phyloP scores from a whole-genome alignment of 106 monocot species.

The Dendrobium officinale region DNA sequence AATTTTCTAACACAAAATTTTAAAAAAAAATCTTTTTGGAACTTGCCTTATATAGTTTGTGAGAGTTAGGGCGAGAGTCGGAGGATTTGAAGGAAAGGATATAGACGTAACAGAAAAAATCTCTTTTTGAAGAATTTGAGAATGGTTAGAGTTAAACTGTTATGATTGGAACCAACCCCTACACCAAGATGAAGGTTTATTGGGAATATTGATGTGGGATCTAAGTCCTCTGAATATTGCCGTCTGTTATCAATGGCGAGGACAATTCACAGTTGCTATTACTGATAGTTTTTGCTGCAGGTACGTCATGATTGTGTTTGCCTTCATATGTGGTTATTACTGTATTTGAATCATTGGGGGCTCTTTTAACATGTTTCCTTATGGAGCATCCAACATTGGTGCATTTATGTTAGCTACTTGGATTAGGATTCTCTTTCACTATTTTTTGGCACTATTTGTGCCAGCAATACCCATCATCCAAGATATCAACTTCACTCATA shows the following conservation, averaged over 20 bases:
- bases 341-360: constrained; percentile 90
- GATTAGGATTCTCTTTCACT: constrained; percentile 97
- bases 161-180: constrained; percentile 37
- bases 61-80: too few relatives aligned
- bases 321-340: constrained; percentile 98
- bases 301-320: constrained; percentile 97
- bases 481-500: constrained; percentile 93
- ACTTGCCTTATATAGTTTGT: too few relatives aligned
- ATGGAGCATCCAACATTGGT: constrained; percentile 81
- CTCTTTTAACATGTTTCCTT: constrained; percentile 93
- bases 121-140: too few relatives aligned
- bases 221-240: constrained; percentile 21
- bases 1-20: too few relatives aligned
- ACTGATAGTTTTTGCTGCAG: constrained; percentile 47
- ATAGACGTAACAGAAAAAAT: too few relatives aligned
- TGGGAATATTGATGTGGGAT: constrained; percentile 24
- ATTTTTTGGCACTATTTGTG: constrained; percentile 97
- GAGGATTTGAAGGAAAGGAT: too few relatives aligned
- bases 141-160: not conserved
- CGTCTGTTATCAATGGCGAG: constrained; percentile 10
- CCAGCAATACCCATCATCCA: constrained; percentile 99
- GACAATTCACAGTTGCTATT: constrained; percentile 21
- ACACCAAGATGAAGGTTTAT: constrained; percentile 70
- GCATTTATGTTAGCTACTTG: constrained; percentile 98
- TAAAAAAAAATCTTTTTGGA: too few relatives aligned